Evolutionary conservation across 2,329 filamentous ascomycete species (phyloP).

Genomic region (Basipetospora chlamydospora): DNA sequence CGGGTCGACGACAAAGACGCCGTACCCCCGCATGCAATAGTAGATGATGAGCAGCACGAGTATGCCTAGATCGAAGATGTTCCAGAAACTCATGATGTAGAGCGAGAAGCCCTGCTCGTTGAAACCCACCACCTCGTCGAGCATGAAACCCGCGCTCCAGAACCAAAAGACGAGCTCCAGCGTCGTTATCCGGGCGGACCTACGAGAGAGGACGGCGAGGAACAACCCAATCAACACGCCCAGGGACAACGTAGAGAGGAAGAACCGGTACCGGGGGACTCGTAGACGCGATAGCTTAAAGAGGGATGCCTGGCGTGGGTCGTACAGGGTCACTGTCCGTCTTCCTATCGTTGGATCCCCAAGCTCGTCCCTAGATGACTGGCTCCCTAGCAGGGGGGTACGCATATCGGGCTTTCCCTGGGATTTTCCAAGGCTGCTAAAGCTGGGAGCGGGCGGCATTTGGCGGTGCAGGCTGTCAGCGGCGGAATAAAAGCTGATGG

Average conservation of each 20-base stretch:
- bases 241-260: constrained; percentile 78
- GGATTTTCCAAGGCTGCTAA: constrained; percentile 9
- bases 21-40: constrained; percentile 79
- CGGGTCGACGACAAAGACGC: constrained; percentile 66
- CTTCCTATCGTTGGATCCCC: constrained; percentile 22
- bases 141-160: constrained; percentile 94
- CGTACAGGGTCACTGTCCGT: constrained; percentile 74
- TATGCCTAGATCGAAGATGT: constrained; percentile 86
- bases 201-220: constrained; percentile 61
- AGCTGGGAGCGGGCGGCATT: constrained; percentile 7
- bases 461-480: constrained; percentile 68
- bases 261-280: constrained; percentile 81
- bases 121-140: constrained; percentile 90
- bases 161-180: constrained; percentile 91
- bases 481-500: constrained; percentile 83
- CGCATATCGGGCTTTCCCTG: constrained; percentile 25
- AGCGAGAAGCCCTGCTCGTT: constrained; percentile 93
- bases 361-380: constrained; percentile 13
- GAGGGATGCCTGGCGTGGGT: constrained; percentile 75
- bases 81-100: constrained; percentile 98
- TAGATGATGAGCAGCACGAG: constrained; percentile 74
- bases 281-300: constrained; percentile 84
- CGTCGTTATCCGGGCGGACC: constrained; percentile 66
- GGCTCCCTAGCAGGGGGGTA: constrained; percentile 35
- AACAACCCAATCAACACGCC: constrained; percentile 76